Conservation (phyloP, 2,329 filamentous ascomycete genomes). For the Scopulariopsis brevicaulis region DNA sequence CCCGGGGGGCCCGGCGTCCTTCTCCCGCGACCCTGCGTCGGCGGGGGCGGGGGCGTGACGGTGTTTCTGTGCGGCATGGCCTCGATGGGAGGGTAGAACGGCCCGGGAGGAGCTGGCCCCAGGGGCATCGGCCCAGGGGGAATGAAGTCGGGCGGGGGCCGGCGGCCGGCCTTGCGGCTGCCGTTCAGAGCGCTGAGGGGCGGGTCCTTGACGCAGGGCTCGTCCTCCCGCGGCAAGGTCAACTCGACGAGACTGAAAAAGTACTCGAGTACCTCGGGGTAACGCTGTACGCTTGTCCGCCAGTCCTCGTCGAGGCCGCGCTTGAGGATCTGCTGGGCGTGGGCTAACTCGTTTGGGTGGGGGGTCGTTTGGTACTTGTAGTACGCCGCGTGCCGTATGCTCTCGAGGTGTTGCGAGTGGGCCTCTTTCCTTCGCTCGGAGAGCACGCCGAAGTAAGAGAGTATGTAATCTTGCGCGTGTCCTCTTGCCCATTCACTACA, state of each 20-base stretch:
- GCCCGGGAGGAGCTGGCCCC: constrained; percentile 9
- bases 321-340: constrained; percentile 56
- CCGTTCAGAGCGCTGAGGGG: constrained; percentile 42
- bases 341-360: constrained; percentile 49
- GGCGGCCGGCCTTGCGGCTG: constrained; percentile 32
- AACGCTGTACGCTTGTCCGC: constrained; percentile 62
- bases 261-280: constrained; percentile 74
- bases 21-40: constrained; percentile 16
- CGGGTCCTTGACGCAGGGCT: constrained; percentile 46
- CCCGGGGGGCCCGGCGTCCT: constrained; percentile 18
- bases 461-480: constrained; percentile 57
- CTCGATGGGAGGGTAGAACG: constrained; percentile 15
- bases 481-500: constrained; percentile 50
- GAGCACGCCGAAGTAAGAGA: constrained; percentile 51
- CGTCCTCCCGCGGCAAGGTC: constrained; percentile 50
- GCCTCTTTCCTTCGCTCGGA: constrained; percentile 48
- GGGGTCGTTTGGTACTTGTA: constrained; percentile 46
- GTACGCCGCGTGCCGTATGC: constrained; percentile 41
- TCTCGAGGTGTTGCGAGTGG: constrained; percentile 43
- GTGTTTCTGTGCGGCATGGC: constrained; percentile 15
- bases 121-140: constrained; percentile 12
- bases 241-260: constrained; percentile 63
- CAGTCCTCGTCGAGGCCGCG: constrained; percentile 70
- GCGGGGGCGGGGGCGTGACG: constrained; percentile 20
- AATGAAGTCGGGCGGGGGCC: constrained; percentile 19